Base-by-base conservation (phyloP, 2,329 filamentous ascomycete genomes). In the Lachnellula arida region DNA sequence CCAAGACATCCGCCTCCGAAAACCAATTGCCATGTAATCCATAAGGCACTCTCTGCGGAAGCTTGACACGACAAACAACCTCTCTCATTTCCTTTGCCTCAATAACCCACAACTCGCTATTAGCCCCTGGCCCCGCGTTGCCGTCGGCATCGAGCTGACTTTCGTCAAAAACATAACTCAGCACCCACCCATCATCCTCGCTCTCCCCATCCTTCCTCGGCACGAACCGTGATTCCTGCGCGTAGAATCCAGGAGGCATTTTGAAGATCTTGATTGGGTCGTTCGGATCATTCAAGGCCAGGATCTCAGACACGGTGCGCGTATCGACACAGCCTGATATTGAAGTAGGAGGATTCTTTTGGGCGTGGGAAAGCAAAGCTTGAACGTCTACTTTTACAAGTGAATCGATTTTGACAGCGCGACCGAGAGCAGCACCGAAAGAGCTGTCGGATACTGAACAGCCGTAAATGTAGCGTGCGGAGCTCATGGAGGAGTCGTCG, bases 151-250 rank as follows among this genome's bases (percentile, higher is more conserved):
- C 75, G 0, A 88, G 72, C 65, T 89, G 85, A 1, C 76, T 74
- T 63, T 89, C 86, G 59, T 89, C 83, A 59, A 89, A 89, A 1
- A 86, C 84, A 60, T 87, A 89, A 46, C 82, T 85, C 4, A 89
- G 71, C 0, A 89, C 72, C 71, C 79, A 89, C 0, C 87, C 86
- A 60, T 86, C 83, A 61, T 89, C 85, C 66, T 89, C 87, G 0
- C 62, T 67, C 0, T 46, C 56, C 0, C 72, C 69, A 11, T 70
- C 61, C 1, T 61, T 46, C 1, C 78, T 71, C 3, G 84, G 73
- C 4, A 89, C 78, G 58, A 89, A 89, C 0, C 82, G 78, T 1
- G 85, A 80, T 68, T 89, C 86, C 65, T 89, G 86, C 0, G 84
- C 84, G 58, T 76, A 89, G 74, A 80, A 83, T 0, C 80, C 79